Base-by-base conservation (phyloP, 805 yeast genomes). In the Sungouiella blattae region DNA sequence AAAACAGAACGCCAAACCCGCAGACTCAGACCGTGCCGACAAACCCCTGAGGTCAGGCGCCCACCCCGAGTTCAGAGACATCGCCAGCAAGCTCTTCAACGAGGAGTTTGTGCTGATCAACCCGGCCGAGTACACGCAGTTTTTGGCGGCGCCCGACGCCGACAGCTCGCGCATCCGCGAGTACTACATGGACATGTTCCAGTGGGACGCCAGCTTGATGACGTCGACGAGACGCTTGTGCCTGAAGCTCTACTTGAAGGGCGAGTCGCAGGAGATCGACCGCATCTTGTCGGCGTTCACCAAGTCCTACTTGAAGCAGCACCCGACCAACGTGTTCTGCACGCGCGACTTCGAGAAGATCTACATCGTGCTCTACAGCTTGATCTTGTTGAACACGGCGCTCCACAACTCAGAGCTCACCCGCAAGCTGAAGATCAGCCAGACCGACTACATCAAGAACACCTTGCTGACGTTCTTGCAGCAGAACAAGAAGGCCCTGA, bases 231-330 rank as follows among this genome's bases (percentile, higher is more conserved):
- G 87, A 21, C 57, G 58, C 29, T 62, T 87, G 21, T 86, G 94
- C 46, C 69, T 73, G 25, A 75, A 70, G 44, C 53, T 87, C n/a
- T 83, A 81, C 58, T 69, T 87, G 49, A 77, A 78, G 50, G 95
- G 91, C 5, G 95, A 87, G 59, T 78, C 93, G 3, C 89, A 83
- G 49, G 83, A 82, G 49, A 78, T 87, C 34, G 93, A 86, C 57
- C 71, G 85, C 32, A 73, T 87, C 20, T 62, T 87, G 37, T 80
- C 83, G 28, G 70, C 80, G 3, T 80, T 85, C 51, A 75, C 93
- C 13, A 65, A 67, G 34, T 73, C 80, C 35, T 87, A 89, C 80
- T 62, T 67, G 15, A 55, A 55, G 18, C 73, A 57, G 62, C 77
- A 64, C 60, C 73, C 69, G 14, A 60, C 48, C 36, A 71, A 68